These are phyloP conservation scores for Andalucia godoyi DNA, from an alignment of 78 protist species.

Conservation along the genomic window DNA sequence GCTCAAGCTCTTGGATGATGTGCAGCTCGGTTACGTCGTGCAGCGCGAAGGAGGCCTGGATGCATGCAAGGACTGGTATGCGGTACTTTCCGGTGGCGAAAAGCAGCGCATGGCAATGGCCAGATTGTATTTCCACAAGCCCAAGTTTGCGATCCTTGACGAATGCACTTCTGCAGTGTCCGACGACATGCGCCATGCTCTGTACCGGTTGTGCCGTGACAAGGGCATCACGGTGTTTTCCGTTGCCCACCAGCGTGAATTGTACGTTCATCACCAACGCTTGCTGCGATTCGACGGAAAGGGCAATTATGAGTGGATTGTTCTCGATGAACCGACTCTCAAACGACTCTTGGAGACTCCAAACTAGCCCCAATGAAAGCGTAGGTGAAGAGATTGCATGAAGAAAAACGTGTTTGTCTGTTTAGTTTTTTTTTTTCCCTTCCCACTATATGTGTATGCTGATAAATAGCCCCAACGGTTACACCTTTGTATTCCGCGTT, in stretches of 20 bases:
- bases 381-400: too few relatives aligned
- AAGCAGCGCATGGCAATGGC: slow-evolving; percentile 78
- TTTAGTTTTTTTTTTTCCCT: too few relatives aligned
- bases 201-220: slow-evolving; percentile 6
- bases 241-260: slow-evolving; percentile 3
- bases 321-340: too few relatives aligned
- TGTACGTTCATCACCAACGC: not conserved
- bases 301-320: not conserved
- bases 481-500: too few relatives aligned
- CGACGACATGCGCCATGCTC: slow-evolving; percentile 32
- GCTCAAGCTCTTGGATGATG: slow-evolving; percentile 27
- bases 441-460: too few relatives aligned
- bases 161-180: slow-evolving; percentile 71
- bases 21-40: slow-evolving; percentile 6
- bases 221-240: not conserved
- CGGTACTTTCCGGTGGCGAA: slow-evolving; percentile 43
- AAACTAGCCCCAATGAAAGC: too few relatives aligned
- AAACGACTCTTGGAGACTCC: too few relatives aligned
- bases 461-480: too few relatives aligned
- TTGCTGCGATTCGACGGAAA: slow-evolving; percentile 7
- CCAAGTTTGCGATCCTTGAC: slow-evolving; percentile 65
- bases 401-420: too few relatives aligned
- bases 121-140: slow-evolving; percentile 56
- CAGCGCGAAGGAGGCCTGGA: slow-evolving; percentile 4
- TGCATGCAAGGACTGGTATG: slow-evolving; percentile 11